Base-by-base conservation (phyloP, 352 stramenopile species). In the Pythium oligandrum region DNA sequence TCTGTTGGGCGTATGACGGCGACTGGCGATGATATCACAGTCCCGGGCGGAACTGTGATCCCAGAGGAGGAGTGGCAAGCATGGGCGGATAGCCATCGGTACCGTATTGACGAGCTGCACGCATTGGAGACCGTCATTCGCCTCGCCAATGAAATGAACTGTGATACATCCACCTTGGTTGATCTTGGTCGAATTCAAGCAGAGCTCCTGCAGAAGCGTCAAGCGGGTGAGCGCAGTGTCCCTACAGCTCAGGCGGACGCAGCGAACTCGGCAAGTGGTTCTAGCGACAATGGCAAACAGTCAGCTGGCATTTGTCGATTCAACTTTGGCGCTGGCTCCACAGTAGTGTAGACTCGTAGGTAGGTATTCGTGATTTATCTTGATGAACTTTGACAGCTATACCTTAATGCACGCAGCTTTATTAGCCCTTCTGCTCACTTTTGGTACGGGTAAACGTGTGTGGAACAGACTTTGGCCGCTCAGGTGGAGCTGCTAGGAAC, bases 131-230 rank as follows among this genome's bases (percentile, higher is more conserved):
- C 70, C 5, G 78, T 82, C 34, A 75, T 90, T 40, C 76, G 68
- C 10, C 61, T 90, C 30, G 72, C 76, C 4, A 70, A 61, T 12
- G 76, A 86, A 48, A 86, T 85, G 79, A 81, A 82, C 48, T 85
- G 72, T 57, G 73, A 86, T 36, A 50, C 73, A 3, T 52, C 63
- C 36, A 80, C 82, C 9, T 48, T 85, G 31, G 37, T 78, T 39
- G 75, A 86, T 48, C 65, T 89, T n/a, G 75, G 70, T 39, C 70
- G 76, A 2, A 83, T 89, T 49, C 66, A 80, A 17, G 50, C 43
- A 2, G 74, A 75, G 40, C 53, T 83, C 26, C 52, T 72, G 4
- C 77, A 63, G 57, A 48, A 66, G 53, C 40, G 51, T 43, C 40
- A 70, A 43, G 11, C 53, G 1, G 44, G 7, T 53, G 54, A 6